Evolutionary conservation across 1,284 basidiomycete genomes (phyloP), one percentile per base, ranked within the genome.

Genomic region (Rhodofomes roseus): DNA sequence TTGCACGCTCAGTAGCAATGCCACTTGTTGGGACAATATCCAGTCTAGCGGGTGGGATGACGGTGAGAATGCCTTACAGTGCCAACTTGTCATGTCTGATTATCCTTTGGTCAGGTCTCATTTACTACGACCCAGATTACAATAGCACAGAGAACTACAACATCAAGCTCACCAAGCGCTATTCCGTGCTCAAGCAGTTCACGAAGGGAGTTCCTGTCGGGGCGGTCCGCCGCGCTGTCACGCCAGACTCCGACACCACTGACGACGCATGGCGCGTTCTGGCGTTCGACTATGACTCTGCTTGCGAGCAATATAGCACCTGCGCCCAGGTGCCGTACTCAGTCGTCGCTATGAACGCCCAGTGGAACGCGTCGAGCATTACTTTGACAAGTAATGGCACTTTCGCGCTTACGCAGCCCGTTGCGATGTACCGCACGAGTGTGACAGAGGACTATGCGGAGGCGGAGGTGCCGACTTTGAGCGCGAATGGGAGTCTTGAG

Each of bases 1-100:
- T 3, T 60, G 60, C 53, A 36, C 56, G 18, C 56, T 55, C 3
- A 60, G 40, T 22, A 37, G 50, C 23, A 60, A 57, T 37, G 29
- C 52, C 2, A 55, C 54, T 14, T 56, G 60, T 11, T 60, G 60
- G 60, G 57, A 60, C n/a, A 56, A 54, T 27, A 23, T 52, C 6
- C 29, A 52, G 7, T 22, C 31, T 36, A 37, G 34, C 31, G 50
- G 48, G 18, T 52, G 31, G 18, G 50, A 52, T 22, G 50, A 52
- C 29, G 50, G 50, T 52, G 16, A 37, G 50, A n/a, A 2, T n/a
- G n/a, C 18, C n/a, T n/a, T n/a, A 2, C 27, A 20, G 0, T 16
- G 1, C 2, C n/a, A 20, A 20, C 0, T 20, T 36, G 14, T 7
- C 1, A 22, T 23, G 18, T 23, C 29, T 52, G 31, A 52, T 8